Conservation (phyloP, 2,329 filamentous ascomycete species). For the Pochonia chlamydosporia region DNA sequence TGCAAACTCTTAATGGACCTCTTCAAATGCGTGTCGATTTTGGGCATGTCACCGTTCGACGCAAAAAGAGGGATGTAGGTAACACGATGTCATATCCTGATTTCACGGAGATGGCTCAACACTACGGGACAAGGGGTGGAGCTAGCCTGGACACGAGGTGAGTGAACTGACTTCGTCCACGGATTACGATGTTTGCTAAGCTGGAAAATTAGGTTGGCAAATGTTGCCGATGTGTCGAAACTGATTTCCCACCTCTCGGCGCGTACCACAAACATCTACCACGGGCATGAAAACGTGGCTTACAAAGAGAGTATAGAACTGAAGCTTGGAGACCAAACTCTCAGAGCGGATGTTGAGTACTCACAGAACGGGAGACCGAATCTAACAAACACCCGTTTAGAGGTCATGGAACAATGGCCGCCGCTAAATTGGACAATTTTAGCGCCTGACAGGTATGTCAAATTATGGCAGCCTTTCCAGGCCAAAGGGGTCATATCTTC, state of each 20-base stretch:
- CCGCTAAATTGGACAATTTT: conserved; percentile 26
- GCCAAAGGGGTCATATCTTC: not conserved
- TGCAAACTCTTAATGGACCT: conserved; percentile 18
- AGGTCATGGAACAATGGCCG: conserved; percentile 14
- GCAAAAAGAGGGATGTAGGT: conserved; percentile 18
- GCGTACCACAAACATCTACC: conserved; percentile 10
- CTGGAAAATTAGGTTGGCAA: conserved; percentile 6
- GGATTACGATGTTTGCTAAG: not conserved
- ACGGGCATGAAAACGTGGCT: conserved; percentile 7
- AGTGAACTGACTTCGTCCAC: not conserved
- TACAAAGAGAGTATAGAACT: conserved; percentile 15
- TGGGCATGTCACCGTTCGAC: conserved; percentile 21
- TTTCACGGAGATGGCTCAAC: conserved; percentile 18
- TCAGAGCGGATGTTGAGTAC: conserved; percentile 15
- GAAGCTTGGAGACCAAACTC: conserved; percentile 10
- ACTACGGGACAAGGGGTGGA: conserved; percentile 24
- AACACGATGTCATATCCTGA: conserved; percentile 18
- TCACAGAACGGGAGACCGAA: conserved; percentile 8
- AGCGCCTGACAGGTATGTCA: conserved; percentile 29
- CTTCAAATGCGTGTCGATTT: conserved; percentile 27
- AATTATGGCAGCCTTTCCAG: not conserved
- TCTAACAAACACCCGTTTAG: conserved; percentile 17
- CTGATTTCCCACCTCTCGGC: conserved; percentile 9
- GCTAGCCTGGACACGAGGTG: conserved; percentile 22
- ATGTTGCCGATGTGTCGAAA: conserved; percentile 2